Conservation (phyloP, 1,284 basidiomycete genomes). For the Cryptococcus sp. region DNA sequence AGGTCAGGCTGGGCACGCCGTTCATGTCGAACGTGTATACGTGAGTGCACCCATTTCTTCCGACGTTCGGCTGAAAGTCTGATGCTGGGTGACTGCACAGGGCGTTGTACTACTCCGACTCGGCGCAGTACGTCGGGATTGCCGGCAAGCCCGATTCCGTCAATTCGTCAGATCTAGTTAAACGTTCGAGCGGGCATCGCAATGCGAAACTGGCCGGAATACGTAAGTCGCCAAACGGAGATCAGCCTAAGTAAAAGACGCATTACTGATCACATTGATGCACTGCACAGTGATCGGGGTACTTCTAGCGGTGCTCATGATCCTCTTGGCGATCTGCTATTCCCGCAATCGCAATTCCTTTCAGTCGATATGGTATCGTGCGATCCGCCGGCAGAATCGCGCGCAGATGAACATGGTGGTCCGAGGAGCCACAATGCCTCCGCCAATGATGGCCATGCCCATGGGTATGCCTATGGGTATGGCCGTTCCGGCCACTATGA, state of each 20-base stretch:
- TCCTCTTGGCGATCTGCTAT: slow-evolving; percentile 39
- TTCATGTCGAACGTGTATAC: slow-evolving; percentile 48
- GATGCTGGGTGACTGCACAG: slow-evolving; percentile 17
- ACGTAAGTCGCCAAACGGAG: slow-evolving; percentile 22
- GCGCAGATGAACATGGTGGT: slow-evolving; percentile 36
- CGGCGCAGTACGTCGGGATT: slow-evolving; percentile 40
- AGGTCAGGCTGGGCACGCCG: slow-evolving; percentile 46
- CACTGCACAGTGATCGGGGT: slow-evolving; percentile 37
- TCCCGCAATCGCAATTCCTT: slow-evolving; percentile 37
- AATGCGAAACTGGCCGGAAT: slow-evolving; percentile 40
- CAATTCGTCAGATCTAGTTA: slow-evolving; percentile 30
- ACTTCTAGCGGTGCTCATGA: slow-evolving; percentile 34
- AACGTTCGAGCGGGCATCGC: slow-evolving; percentile 10
- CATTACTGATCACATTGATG: background rate
- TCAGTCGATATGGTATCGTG: slow-evolving; percentile 43
- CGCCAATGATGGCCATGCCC: slow-evolving; percentile 21
- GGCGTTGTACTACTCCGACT: slow-evolving; percentile 38
- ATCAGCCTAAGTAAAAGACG: background rate
- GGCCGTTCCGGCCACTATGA: slow-evolving; percentile 8
- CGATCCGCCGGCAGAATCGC: slow-evolving; percentile 38
- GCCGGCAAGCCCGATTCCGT: slow-evolving; percentile 44
- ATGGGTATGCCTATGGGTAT: slow-evolving; percentile 13
- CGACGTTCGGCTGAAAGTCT: background rate
- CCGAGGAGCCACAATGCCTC: slow-evolving; percentile 34
- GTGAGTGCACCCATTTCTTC: slow-evolving; percentile 28